Percentiles rank a stretch among this genome's conserved stretches.
These are phyloP conservation scores for Botrytis deweyae DNA, from an alignment of 2,329 filamentous ascomycete genomes.

Conservation along the genomic window DNA sequence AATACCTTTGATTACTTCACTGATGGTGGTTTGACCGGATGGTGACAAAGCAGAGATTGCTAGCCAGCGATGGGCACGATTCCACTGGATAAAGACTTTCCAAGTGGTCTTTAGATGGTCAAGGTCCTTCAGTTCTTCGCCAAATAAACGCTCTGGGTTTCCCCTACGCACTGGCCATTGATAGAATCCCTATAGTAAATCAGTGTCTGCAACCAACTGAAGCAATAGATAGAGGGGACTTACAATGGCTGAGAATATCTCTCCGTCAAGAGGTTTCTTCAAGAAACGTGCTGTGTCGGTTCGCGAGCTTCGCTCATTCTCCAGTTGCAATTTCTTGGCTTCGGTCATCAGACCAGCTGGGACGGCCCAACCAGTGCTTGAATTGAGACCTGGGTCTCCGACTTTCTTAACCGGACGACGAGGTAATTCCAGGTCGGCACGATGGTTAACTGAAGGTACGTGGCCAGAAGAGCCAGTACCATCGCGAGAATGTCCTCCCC, in stretches of 20 bases:
- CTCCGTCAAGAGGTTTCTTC: background rate
- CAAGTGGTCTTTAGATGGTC: constrained; percentile 26
- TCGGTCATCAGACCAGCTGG: constrained; percentile 7
- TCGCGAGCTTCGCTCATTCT: background rate
- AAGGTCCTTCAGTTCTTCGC: constrained; percentile 29
- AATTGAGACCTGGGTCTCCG: background rate
- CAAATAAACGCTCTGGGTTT: constrained; percentile 25
- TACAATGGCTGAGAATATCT: constrained; percentile 5
- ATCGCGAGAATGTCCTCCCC: constrained; percentile 7
- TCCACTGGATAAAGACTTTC: constrained; percentile 30
- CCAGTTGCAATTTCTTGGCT: background rate
- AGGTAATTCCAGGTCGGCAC: background rate
- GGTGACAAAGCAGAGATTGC: constrained; percentile 21
- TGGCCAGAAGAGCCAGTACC: background rate
- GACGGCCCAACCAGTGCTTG: constrained; percentile 11
- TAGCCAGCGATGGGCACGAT: constrained; percentile 23
- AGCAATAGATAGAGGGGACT: background rate
- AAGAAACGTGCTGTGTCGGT: background rate
- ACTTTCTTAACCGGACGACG: background rate
- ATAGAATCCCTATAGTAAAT: constrained; percentile 27
- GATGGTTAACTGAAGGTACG: background rate
- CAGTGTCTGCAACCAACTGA: background rate
- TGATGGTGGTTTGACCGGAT: constrained; percentile 11
- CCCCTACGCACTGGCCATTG: constrained; percentile 29
- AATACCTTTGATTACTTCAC: constrained; percentile 29